Evolutionary conservation across 352 stramenopile genomes (phyloP), one percentile per base, ranked within the genome.

Genomic region (Halophytophthora polymorphica): DNA sequence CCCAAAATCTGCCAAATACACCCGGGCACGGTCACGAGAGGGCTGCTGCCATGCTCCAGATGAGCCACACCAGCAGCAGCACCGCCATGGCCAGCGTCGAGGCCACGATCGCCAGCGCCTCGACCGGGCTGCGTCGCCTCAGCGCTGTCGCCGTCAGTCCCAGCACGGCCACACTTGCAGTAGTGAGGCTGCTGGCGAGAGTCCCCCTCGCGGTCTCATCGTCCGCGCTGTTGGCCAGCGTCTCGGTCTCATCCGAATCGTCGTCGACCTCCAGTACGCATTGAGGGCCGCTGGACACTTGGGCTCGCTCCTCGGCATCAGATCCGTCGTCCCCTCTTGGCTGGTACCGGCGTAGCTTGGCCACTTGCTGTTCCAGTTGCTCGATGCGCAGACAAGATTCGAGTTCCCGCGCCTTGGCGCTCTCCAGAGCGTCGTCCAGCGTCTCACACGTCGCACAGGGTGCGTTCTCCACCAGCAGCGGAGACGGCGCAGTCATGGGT

Each of bases 371-470:
- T 17, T 78, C 56, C 29, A 82, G 62, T 35, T 75, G 46, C 45
- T 78, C 45, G 31, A 78, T 67, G 44, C 65, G 68, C 23, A 61
- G 25, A 13, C 53, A 66, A 29, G 64, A 66, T 36, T 66, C 55
- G 13, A 60, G 3, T 40, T 71, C 58, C 0, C 66, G 55, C 3
- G 38, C 51, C 39, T 63, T 65, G 11, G 64, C 63, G 33, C 57
- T 53, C 40, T 61, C 65, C 39, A 72, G 50, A 14, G 65, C 63
- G 34, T 66, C 52, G 13, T 76, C 66, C 25, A 72, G 55, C 7
- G 53, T 68, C 53, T 62, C 53, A 37, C 58, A 68, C 17, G 58
- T 68, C 39, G 57, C 39, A 15, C 62, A 71, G 23, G 38, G 43
- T 3, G 53, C 45, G 33, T 71, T 40, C 10, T 50, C 58, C 14